Evolutionary conservation across 768 basidiomycete genomes (phyloP).

Genomic region (Amyloporia xantha): DNA sequence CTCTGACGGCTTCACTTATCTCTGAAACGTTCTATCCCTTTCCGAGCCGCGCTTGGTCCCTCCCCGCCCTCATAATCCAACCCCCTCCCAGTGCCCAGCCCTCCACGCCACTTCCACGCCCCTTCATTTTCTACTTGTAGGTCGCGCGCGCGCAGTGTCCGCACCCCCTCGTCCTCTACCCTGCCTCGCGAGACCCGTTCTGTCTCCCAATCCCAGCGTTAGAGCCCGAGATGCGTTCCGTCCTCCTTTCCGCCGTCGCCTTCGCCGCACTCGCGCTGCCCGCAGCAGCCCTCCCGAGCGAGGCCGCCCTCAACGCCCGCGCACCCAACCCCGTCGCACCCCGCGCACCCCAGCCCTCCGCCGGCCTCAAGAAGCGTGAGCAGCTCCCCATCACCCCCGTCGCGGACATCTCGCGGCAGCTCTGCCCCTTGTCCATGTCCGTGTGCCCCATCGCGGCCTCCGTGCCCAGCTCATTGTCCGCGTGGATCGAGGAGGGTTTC

Average conservation of each 20-base stretch:
- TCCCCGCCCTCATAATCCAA: not conserved
- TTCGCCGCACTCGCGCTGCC: conserved; percentile 2
- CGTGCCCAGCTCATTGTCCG: conserved; percentile 10
- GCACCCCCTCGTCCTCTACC: not conserved
- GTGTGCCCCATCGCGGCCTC: conserved; percentile 18
- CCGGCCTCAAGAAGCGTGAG: conserved; percentile 10
- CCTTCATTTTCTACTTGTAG: not conserved
- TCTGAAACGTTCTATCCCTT: not conserved
- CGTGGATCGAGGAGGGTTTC: conserved; percentile 18
- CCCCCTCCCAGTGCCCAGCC: not conserved
- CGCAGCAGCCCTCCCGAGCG: not conserved
- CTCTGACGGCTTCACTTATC: not conserved
- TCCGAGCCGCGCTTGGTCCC: not conserved
- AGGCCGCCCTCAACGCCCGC: not conserved
- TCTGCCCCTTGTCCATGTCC: conserved; percentile 16
- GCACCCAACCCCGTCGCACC: not conserved
- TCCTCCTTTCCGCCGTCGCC: conserved; percentile 8
- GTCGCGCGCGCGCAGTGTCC: not conserved
- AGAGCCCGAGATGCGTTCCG: conserved; percentile 11
- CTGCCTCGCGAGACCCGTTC: not conserved
- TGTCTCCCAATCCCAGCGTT: not conserved
- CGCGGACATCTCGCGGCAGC: conserved; percentile 10
- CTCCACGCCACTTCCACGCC: not conserved
- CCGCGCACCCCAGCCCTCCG: conserved; percentile 8
- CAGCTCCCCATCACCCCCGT: conserved; percentile 10